Evolutionary conservation across 208 protist genomes (phyloP), one percentile per base, ranked within the genome.

Genomic region (Spongospora subterranea): DNA sequence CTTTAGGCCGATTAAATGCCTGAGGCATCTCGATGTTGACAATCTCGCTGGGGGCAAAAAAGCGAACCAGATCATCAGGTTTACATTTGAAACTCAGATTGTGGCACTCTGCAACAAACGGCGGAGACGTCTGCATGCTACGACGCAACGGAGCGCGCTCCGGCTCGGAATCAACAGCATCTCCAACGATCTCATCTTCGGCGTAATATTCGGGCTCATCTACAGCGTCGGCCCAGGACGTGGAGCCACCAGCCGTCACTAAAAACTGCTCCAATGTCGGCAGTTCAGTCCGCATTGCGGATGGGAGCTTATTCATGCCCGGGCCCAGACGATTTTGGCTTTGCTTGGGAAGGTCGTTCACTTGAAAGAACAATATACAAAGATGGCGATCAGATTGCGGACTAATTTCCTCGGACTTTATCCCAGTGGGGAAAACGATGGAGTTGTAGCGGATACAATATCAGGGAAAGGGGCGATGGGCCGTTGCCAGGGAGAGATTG

Each of bases 211-310:
- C 35, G 35, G 17, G 71, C 6, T 82, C 71, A 43, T 82, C 71
- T 6, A 39, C 71, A n/a, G n/a, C 71, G 35, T 82, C 71, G 71
- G 71, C 71, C 71, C 71, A 82, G n/a, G 71, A 82, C 6, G n/a
- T 6, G n/a, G 17, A 39, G 6, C 71, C 40, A 6, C 35, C 13
- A 60, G 50, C 50, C 50, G 6, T 6, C 6, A 24, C 71, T 43
- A 82, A n/a, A n/a, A 82, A 82, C 71, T 35, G n/a, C 71, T 82
- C 71, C 71, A 82, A n/a, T 13, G 71, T 40, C 6, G 6, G 71
- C 50, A 60, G 50, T 24, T 60, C 13, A 29, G 6, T 60, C 24
- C 13, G 24, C 6, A 24, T 29, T 60, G 50, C 6, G 13, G 24
- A 29, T 6, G 50, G 50, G 13, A 60, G 50, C 50, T n/a, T n/a